Conservation (phyloP, 805 yeast genomes). For the Wickerhamiella brachini region DNA sequence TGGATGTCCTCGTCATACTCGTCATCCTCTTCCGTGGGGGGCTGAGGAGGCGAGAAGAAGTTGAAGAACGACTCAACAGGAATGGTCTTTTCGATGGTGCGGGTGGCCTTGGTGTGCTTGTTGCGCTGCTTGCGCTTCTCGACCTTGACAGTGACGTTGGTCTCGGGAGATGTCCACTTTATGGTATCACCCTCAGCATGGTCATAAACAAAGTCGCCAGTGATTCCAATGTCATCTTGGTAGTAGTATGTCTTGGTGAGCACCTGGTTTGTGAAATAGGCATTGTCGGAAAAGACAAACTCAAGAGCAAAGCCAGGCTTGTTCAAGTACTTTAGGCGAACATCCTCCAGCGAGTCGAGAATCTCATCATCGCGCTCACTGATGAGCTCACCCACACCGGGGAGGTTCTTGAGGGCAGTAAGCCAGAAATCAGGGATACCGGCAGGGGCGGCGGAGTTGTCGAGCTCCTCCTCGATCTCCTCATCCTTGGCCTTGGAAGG, state of each 20-base stretch:
- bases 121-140: slow-evolving; percentile 97
- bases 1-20: slow-evolving; percentile 65
- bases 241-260: slow-evolving; percentile 83
- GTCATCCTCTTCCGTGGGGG: slow-evolving; percentile 49
- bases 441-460: slow-evolving; percentile 26
- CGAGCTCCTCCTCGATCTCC: slow-evolving; percentile 26
- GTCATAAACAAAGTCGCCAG: slow-evolving; percentile 93
- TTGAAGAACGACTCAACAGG: slow-evolving; percentile 94
- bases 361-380: slow-evolving; percentile 85
- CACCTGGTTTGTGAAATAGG: slow-evolving; percentile 56
- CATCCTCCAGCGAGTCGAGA: slow-evolving; percentile 49
- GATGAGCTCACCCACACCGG: slow-evolving; percentile 67
- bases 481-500: slow-evolving; percentile 33
- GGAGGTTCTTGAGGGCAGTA: slow-evolving; percentile 81
- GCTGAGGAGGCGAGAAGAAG: slow-evolving; percentile 87
- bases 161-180: slow-evolving; percentile 68
- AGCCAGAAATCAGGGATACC: slow-evolving; percentile 97
- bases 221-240: slow-evolving; percentile 84
- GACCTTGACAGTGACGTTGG: slow-evolving; percentile 70
- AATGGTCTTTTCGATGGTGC: slow-evolving; percentile 86
- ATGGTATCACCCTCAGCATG: slow-evolving; percentile 87
- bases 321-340: slow-evolving; percentile 65
- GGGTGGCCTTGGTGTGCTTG: slow-evolving; percentile 87
- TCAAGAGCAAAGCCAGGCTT: slow-evolving; percentile 77
- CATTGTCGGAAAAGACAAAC: slow-evolving; percentile 67